Percentiles rank a stretch among this genome's conserved stretches.
Evolutionary conservation across 1,139 yeast genomes (phyloP).

Genomic region (Yamadazyma buinensis): DNA sequence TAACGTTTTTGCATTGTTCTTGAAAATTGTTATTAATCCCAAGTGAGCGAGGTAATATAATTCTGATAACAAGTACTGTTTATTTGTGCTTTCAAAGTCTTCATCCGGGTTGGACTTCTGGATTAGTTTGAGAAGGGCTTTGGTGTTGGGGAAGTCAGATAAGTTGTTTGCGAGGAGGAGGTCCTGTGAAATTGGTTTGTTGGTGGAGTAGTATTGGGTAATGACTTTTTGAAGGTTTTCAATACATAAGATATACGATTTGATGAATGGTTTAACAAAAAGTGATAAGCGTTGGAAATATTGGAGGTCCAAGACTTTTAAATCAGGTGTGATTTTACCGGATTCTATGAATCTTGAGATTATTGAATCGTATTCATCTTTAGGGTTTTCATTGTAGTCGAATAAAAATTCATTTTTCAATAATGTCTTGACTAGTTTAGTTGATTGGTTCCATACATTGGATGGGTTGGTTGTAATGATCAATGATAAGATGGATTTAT

Average conservation of each 20-base stretch:
- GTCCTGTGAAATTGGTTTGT: constrained; percentile 13
- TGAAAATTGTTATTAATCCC: constrained; percentile 33
- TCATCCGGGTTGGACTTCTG: constrained; percentile 15
- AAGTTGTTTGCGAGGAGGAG: constrained; percentile 22
- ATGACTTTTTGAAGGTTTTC: constrained; percentile 17
- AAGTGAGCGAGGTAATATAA: constrained; percentile 39
- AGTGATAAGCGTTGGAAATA: constrained; percentile 26
- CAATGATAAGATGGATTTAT: constrained; percentile 33
- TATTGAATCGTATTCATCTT: constrained; percentile 28
- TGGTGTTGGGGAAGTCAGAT: constrained; percentile 36
- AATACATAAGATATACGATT: constrained; percentile 34
- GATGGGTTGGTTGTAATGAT: constrained; percentile 19
- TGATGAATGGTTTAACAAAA: constrained; percentile 38
- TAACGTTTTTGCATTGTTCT: constrained; percentile 41
- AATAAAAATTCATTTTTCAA: constrained; percentile 44
- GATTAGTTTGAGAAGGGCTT: constrained; percentile 32
- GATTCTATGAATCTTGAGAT: constrained; percentile 23
- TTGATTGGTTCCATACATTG: constrained; percentile 24
- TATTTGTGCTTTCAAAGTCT: constrained; percentile 37
- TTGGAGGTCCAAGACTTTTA: constrained; percentile 20
- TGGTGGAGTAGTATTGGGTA: constrained; percentile 6
- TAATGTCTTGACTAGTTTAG: constrained; percentile 36
- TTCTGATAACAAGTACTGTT: constrained; percentile 42
- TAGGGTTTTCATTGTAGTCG: constrained; percentile 36
- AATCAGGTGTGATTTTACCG: constrained; percentile 18